Percentiles rank a stretch among this genome's conserved stretches.
phyloP scores from a whole-genome alignment of 129 eudicot species.

The Logfia minima region DNA sequence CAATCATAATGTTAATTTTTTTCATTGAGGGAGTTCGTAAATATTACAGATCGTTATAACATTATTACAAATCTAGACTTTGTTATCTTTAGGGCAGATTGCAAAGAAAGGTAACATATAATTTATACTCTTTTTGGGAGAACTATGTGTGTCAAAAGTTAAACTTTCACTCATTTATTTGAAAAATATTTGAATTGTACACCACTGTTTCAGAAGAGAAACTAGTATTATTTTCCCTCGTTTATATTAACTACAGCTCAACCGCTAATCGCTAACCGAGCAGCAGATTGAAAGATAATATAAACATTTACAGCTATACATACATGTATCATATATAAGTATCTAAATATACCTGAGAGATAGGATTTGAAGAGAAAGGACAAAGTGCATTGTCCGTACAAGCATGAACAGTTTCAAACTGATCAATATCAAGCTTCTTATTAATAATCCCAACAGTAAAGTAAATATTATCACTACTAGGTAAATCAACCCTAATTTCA shows the following conservation, averaged over 20 bases:
- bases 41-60: neutral
- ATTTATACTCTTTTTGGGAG: no score
- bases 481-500: conserved; percentile 89
- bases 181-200: no score
- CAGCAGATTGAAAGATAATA: neutral
- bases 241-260: neutral
- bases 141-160: no score
- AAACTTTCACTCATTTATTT: no score
- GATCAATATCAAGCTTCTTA: conserved; percentile 76
- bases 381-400: conserved; percentile 55
- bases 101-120: no score
- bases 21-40: neutral
- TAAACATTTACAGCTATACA: neutral
- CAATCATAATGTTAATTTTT: neutral
- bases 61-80: neutral
- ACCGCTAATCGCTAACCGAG: neutral
- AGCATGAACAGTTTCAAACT: conserved; percentile 68
- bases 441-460: conserved; percentile 79
- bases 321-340: neutral
- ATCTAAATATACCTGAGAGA: conserved; percentile 45
- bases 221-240: neutral
- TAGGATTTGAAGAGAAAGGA: conserved; percentile 23
- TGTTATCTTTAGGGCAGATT: neutral
- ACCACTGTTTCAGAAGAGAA: no score
- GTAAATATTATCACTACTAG: conserved; percentile 65